Conservation (phyloP, 257 asterid species). For the Cruciata laevipes region DNA sequence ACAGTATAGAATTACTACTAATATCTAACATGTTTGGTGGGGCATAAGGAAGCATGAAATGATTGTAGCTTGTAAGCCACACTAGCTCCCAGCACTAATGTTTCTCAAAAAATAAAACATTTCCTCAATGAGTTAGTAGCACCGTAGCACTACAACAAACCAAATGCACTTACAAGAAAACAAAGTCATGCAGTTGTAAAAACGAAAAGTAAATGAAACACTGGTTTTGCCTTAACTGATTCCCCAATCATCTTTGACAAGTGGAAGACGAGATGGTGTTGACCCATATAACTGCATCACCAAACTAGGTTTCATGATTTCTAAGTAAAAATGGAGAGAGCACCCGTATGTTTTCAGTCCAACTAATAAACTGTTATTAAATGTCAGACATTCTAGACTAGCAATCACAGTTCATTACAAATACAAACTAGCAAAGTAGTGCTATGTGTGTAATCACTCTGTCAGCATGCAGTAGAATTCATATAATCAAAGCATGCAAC, state of each 20-base stretch:
- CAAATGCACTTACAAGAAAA: neutral
- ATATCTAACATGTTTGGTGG: neutral
- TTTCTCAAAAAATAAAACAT: neutral
- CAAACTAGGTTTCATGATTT: neutral
- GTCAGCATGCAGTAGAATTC: neutral
- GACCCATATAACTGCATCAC: neutral
- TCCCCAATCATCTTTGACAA: neutral
- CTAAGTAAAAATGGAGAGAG: neutral
- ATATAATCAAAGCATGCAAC: slow-evolving; percentile 6
- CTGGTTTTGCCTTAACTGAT: neutral
- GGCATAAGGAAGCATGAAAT: neutral
- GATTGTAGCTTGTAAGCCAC: neutral
- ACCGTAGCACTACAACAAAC: neutral
- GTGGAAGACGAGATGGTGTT: neutral
- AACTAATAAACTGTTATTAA: neutral
- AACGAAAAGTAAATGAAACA: neutral
- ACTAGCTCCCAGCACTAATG: neutral
- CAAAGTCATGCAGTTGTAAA: neutral
- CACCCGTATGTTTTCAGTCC: neutral
- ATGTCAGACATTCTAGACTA: neutral
- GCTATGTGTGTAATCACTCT: neutral
- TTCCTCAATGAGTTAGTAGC: slow-evolving; percentile 3
- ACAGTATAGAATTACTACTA: neutral
- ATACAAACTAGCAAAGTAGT: neutral
- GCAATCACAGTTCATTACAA: neutral